Base-by-base conservation (phyloP, 164 flowering plant species). In the Umbilicus rupestris region DNA sequence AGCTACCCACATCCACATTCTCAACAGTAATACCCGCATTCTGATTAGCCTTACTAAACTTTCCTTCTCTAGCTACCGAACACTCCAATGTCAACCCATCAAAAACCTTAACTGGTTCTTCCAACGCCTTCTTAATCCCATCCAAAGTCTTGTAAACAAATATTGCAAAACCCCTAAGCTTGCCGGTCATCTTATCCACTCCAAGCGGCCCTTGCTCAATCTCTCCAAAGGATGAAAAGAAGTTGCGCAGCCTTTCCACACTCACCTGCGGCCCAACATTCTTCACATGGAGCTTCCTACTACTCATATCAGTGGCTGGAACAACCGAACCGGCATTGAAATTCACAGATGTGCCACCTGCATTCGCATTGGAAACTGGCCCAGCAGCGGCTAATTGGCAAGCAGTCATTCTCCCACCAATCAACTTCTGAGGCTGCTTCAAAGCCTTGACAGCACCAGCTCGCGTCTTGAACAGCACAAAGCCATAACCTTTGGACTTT, bases 141-240 rank as follows among this genome's bases (percentile, higher is more conserved):
- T 82, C 82, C 8, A 62, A 50, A 2, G 75, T 22, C 67, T 67
- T 80, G 52, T 77, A 83, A 22, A 78, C 76, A 31, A 83, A 79
- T 7, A 83, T 41, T 0, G 83, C 81, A 68, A 69, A 81, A 30
- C 87, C 87, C 52, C 70, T 79, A 0, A 77, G 72, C 73, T 74
- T 83, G 55, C 81, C 82, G 6, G 83, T 81, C 29, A 63, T 62
- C 45, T 65, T 67, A 68, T 82, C 86, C 14, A 80, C 24, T 55
- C 88, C 84, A 15, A 73, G 8, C 0, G 86, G 82, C 7, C 83
- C 84, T 2, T 74, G 76, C 75, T 79, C 84, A 29, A 79, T 64
- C 68, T 79, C 85, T 5, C 87, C 87, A 66, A 55, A 83, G 70
- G 63, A 62, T 67, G 14, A 14, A 29, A 83, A 83, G 47, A 70